phyloP scores from a whole-genome alignment of 108 stramenopile species.

The Seminavis robusta region DNA sequence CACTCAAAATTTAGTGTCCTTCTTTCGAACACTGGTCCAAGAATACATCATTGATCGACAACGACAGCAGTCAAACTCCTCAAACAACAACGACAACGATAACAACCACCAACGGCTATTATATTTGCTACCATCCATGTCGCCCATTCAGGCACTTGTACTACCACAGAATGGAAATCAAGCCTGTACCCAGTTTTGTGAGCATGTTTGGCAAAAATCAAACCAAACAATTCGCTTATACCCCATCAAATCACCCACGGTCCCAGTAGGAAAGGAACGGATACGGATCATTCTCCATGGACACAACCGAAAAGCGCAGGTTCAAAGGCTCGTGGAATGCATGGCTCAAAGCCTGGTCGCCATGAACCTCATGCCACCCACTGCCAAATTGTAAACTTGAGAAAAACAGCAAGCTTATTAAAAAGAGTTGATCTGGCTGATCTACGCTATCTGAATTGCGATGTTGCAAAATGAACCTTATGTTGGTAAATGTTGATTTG shows the following conservation, averaged over 20 bases:
- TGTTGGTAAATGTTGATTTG: no score
- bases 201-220: constrained; percentile 31
- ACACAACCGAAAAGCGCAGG: constrained; percentile 79
- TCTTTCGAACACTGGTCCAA: constrained; percentile 28
- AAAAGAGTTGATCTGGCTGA: background rate
- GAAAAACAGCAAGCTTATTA: background rate
- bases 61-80: background rate
- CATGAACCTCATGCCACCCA: background rate
- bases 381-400: background rate
- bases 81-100: background rate
- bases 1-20: constrained; percentile 21
- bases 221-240: constrained; percentile 68
- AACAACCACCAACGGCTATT: background rate
- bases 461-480: no score
- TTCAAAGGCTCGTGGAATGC: constrained; percentile 36
- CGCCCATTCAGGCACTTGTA: constrained; percentile 94
- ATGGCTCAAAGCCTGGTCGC: background rate
- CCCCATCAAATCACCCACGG: constrained; percentile 93
- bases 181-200: constrained; percentile 59
- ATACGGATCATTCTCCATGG: constrained; percentile 89
- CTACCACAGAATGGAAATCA: constrained; percentile 89
- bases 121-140: constrained; percentile 45
- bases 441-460: no score
- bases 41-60: background rate
- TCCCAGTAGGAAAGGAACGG: constrained; percentile 89